Evolutionary conservation across 129 eudicot genomes (phyloP), one percentile per base, ranked within the genome.

Genomic region (Logfia minima): DNA sequence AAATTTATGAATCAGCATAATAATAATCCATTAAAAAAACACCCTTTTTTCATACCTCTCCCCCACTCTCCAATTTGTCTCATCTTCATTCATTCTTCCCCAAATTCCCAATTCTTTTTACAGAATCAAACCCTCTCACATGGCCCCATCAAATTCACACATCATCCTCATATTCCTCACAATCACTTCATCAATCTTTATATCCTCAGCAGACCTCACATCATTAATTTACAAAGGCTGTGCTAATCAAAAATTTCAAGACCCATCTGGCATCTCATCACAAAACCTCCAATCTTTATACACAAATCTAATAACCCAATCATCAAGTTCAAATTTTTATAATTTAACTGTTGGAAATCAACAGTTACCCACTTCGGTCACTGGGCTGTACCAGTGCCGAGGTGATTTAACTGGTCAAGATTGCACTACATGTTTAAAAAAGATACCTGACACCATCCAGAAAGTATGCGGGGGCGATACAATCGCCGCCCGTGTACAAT

Each of bases 351-450:
- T 83, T 29, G 92, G 93, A 4, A 76, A 69, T n/a, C 51, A 41
- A 63, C 79, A 84, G 9, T 67, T 74, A 52, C 14, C 83, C 1
- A 77, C 86, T 59, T 68, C 91, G 75, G 77, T 94, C 45, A 68
- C 51, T 59, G 99, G 97, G 2, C 70, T 85, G 5, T 94, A 77
- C 73, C 99, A 94, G 83, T 94, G 99, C 88, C 83, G 97, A 13
- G 92, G 92, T 6, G 99, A 94, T 79, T 80, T 94, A 35, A 79
- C 83, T 1, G 72, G 59, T 23, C 63, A 61, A 3, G 90, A 81
- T 37, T 94, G 99, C 77, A 70, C 35, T 66, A 17, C 67, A 29
- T 94, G 99, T 66, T 94, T 91, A 3, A 71, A 76, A 2, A 80
- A 69, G 28, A 43, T 77, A 48, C 87, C 90, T 0, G 43, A 81